Base-by-base conservation (phyloP, 257 asterid species). In the Linaria vulgaris region DNA sequence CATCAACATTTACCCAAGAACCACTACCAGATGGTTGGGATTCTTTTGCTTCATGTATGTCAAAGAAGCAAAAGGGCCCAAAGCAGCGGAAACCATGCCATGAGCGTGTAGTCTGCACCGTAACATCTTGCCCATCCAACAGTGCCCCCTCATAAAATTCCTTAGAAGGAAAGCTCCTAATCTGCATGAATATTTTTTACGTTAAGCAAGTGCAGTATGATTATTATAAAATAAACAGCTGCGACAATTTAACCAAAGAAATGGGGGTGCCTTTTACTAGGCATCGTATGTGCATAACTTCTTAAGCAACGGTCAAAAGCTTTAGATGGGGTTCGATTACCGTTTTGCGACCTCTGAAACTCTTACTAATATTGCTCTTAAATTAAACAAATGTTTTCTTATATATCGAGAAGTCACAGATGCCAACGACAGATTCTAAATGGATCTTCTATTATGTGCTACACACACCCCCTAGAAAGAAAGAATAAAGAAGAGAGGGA, bases 51-150 rank as follows among this genome's bases (percentile, higher is more conserved):
- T 94, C 96, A 1, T 82, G 94, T 63, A 87, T 72, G 71, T 94
- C 99, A 56, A 94, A 94, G 80, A 94, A 94, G 75, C 96, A 79
- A 77, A 94, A 89, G 41, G 99, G 99, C 59, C 99, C 99, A 78
- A 87, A 90, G 87, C 95, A 94, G 48, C 90, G 82, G 59, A 54
- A 83, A 8, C 59, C 64, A 59, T 94, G 99, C 99, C 99, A 94
- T 7, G 72, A 12, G 53, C 95, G 96, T 74, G 62, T 75, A 13
- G 97, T 94, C 66, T 76, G 96, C 56, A 30, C 72, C 68, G 63
- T 56, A 44, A 94, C 74, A 57, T 82, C 94, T 53, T 95, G 92
- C 62, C 96, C 99, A 80, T 94, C 99, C 68, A 83, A 91, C 70
- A 94, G 80, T 27, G 83, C 82, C 47, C 78, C 90, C 21, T 82